Conservation (phyloP, 108 stramenopile genomes). For the Skeletonema costatum region DNA sequence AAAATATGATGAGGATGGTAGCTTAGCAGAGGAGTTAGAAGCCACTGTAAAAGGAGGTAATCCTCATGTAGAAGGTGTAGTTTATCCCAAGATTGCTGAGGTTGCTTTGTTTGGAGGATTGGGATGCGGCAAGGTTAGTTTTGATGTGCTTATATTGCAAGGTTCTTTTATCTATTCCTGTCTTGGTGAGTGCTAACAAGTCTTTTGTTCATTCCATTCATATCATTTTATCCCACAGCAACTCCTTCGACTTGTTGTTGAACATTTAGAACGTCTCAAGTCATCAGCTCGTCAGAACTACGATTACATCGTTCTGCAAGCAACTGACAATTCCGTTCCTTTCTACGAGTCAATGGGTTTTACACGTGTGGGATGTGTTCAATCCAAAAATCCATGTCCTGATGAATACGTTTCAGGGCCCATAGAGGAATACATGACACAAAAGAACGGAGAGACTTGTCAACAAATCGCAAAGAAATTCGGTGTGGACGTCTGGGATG, state of each 20-base stretch:
- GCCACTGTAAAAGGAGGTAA: slow-evolving; percentile 80
- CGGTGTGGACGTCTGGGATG: slow-evolving; percentile 77
- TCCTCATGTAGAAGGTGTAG: slow-evolving; percentile 89
- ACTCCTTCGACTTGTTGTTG: slow-evolving; percentile 77
- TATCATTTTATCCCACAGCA: slow-evolving; percentile 15
- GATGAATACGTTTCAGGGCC: slow-evolving; percentile 55
- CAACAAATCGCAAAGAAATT: slow-evolving; percentile 64
- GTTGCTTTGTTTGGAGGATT: slow-evolving; percentile 78
- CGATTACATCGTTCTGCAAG: slow-evolving; percentile 87
- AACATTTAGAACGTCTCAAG: slow-evolving; percentile 71
- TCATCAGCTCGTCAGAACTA: slow-evolving; percentile 67
- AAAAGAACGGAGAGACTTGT: slow-evolving; percentile 63
- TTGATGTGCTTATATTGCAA: background rate
- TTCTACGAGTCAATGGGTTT: slow-evolving; percentile 93
- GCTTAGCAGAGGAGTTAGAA: slow-evolving; percentile 67
- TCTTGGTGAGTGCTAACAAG: background rate
- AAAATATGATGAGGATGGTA: slow-evolving; percentile 62
- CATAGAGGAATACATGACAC: slow-evolving; percentile 45
- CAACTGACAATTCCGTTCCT: slow-evolving; percentile 88
- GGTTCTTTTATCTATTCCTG: background rate
- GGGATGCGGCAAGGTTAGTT: slow-evolving; percentile 74
- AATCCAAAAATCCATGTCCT: slow-evolving; percentile 21
- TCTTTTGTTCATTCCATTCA: background rate
- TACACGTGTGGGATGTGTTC: slow-evolving; percentile 74
- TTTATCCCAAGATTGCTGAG: slow-evolving; percentile 91